phyloP scores from a whole-genome alignment of 345 rosid species.

The Lepidium aucheri region DNA sequence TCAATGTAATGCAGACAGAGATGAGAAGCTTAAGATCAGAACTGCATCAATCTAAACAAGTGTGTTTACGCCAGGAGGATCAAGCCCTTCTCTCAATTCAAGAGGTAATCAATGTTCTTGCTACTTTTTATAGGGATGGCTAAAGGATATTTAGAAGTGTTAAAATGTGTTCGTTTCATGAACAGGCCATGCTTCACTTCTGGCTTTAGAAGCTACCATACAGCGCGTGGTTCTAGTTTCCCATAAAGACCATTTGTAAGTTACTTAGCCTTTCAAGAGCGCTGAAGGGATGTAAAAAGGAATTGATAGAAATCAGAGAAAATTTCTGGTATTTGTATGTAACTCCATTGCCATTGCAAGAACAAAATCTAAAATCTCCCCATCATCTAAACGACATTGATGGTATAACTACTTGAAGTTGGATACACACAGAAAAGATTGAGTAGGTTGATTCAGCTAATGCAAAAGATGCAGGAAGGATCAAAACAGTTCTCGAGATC shows the following conservation, averaged over 20 bases:
- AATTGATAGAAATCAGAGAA: conserved; percentile 1
- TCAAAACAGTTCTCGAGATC: conserved; percentile 13
- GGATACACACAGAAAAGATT: not conserved
- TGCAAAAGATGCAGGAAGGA: conserved; percentile 24
- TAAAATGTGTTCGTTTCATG: conserved; percentile 7
- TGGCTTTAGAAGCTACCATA: conserved; percentile 45
- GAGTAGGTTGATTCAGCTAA: not conserved
- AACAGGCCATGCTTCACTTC: conserved; percentile 78
- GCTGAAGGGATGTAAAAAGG: conserved; percentile 9
- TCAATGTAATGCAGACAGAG: conserved; percentile 53
- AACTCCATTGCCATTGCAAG: conserved; percentile 8
- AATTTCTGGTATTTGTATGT: conserved; percentile 6
- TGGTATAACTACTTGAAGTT: not conserved
- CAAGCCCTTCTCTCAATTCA: conserved; percentile 14
- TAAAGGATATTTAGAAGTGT: not conserved
- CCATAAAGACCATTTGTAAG: not conserved
- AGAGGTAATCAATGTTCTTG: conserved; percentile 13
- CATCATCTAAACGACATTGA: not conserved
- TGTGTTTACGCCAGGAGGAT: conserved; percentile 42
- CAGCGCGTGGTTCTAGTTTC: not conserved
- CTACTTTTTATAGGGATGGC: not conserved
- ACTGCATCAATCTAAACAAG: conserved; percentile 23
- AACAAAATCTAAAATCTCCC: not conserved
- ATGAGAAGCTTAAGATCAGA: conserved; percentile 39
- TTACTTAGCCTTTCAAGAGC: not conserved